Conservation (phyloP, 2,329 filamentous ascomycete species). For the Alternaria infectoria region DNA sequence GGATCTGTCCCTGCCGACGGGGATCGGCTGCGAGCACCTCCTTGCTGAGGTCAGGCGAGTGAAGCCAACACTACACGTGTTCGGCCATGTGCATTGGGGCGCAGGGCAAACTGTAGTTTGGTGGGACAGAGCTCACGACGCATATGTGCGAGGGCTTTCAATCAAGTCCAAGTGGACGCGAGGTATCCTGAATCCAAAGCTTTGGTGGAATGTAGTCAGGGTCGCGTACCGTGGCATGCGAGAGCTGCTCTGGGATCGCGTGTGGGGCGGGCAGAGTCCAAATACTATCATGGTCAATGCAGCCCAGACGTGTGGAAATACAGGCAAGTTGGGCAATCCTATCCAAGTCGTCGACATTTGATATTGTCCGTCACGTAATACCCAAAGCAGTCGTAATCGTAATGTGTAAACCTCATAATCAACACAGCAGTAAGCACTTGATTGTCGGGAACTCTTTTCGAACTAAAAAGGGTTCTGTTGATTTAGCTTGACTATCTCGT, state of each 20-base stretch:
- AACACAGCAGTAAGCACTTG: slow-evolving; percentile 39
- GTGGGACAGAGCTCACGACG: slow-evolving; percentile 75
- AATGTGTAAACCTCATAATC: slow-evolving; percentile 34
- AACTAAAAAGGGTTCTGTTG: slow-evolving; percentile 49
- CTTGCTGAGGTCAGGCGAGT: slow-evolving; percentile 76
- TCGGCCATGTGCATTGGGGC: slow-evolving; percentile 83
- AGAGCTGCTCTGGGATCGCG: slow-evolving; percentile 65
- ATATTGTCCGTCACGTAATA: slow-evolving; percentile 29
- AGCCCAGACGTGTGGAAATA: slow-evolving; percentile 59
- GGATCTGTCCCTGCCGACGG: slow-evolving; percentile 63
- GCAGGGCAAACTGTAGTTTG: slow-evolving; percentile 72
- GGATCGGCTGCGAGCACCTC: slow-evolving; percentile 73
- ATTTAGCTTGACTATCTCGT: slow-evolving; percentile 43
- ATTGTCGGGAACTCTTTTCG: slow-evolving; percentile 42
- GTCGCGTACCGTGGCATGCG: slow-evolving; percentile 61
- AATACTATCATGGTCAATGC: slow-evolving; percentile 67
- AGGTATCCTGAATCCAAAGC: slow-evolving; percentile 45
- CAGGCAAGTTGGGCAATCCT: slow-evolving; percentile 56
- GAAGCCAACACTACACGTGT: slow-evolving; percentile 77
- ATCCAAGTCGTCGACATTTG: slow-evolving; percentile 52
- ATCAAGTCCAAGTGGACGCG: slow-evolving; percentile 47
- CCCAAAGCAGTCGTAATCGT: slow-evolving; percentile 29
- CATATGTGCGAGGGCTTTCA: slow-evolving; percentile 70
- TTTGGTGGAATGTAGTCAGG: slow-evolving; percentile 60
- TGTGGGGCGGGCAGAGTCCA: slow-evolving; percentile 62